Base-by-base conservation (phyloP, 345 rosid species). In the Sonneratia caseolaris region DNA sequence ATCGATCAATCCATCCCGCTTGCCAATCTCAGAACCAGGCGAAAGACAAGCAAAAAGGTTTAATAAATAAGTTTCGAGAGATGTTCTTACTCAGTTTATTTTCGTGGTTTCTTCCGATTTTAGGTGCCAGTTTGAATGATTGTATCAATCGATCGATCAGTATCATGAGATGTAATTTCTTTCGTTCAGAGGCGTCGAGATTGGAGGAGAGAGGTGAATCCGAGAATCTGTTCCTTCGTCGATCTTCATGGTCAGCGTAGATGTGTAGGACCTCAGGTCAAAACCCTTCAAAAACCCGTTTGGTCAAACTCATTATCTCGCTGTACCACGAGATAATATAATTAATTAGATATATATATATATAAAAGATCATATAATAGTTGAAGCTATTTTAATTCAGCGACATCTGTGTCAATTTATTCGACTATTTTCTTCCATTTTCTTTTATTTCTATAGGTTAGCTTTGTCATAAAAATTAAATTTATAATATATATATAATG, bases 201-300 rank as follows among this genome's bases (percentile, higher is more conserved):
- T 55, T 32, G 51, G 38, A 51, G 70, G 75, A 76, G 75, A 73
- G 21, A 42, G 45, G 38, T 37, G 69, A 64, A 47, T 45, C 57
- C 24, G 68, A 64, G 69, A 45, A 27, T 64, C 45, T 72, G 74
- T 47, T 27, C 53, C 3, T 48, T 48, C 3, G 53, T 48, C 15
- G 53, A 72, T 42, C n/a, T 48, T 61, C 73, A 37, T 48, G 18
- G 18, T 57, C 69, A 75, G 79, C 84, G 69, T n/a, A n/a, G 71
- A 65, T 71, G 68, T 74, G 75, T 78, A 79, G 59, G 59, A 53
- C 59, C 80, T 71, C 80, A 82, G 89, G 86, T 84, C 89, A 85
- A 85, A 82, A 82, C 88, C 79, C 83, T 79, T 85, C 84, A 27
- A 27, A 83, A 78, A 72, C 78, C 70, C 22, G 18, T 82, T 81